A percentile compares a stretch with the other conserved stretches of the same genome.
Evolutionary conservation across 192 early-diverging fungal genomes (phyloP).

Genomic region (Helicostylum pulchrum): DNA sequence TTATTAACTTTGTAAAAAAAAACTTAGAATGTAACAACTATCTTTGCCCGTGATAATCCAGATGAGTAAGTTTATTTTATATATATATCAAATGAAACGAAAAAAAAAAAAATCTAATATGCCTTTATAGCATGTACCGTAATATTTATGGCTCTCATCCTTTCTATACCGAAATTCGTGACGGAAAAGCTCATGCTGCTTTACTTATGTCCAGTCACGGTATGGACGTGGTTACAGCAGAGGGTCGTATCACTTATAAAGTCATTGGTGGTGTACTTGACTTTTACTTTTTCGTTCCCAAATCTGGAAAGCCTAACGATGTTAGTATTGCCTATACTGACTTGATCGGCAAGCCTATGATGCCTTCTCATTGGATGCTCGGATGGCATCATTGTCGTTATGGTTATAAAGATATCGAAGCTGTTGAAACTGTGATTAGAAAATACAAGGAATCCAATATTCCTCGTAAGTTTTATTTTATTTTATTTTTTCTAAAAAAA

Average conservation of each 20-base stretch:
- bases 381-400: conserved; percentile 34
- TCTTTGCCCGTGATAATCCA: conserved; percentile 3
- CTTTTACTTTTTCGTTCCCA: conserved; percentile 62
- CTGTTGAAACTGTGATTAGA: conserved; percentile 51
- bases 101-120: too few relatives aligned
- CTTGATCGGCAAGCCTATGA: conserved; percentile 59
- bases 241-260: conserved; percentile 56
- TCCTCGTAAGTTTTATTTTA: conserved; percentile 53
- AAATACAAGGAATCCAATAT: conserved; percentile 53
- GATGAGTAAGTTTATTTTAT: conserved; percentile 1
- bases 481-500: too few relatives aligned
- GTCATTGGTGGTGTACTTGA: conserved; percentile 63
- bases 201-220: conserved; percentile 65
- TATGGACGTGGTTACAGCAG: conserved; percentile 54
- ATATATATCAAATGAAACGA: too few relatives aligned
- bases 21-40: conserved; percentile 10
- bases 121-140: not conserved
- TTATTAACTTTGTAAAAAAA: not conserved
- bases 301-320: conserved; percentile 26
- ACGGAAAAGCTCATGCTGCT: conserved; percentile 45
- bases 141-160: conserved; percentile 67
- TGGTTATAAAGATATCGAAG: conserved; percentile 55
- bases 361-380: conserved; percentile 43
- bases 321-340: conserved; percentile 52
- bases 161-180: conserved; percentile 60